These are phyloP conservation scores for Sarcodon aspratus DNA, from an alignment of 768 basidiomycete genomes.

Conservation along the genomic window DNA sequence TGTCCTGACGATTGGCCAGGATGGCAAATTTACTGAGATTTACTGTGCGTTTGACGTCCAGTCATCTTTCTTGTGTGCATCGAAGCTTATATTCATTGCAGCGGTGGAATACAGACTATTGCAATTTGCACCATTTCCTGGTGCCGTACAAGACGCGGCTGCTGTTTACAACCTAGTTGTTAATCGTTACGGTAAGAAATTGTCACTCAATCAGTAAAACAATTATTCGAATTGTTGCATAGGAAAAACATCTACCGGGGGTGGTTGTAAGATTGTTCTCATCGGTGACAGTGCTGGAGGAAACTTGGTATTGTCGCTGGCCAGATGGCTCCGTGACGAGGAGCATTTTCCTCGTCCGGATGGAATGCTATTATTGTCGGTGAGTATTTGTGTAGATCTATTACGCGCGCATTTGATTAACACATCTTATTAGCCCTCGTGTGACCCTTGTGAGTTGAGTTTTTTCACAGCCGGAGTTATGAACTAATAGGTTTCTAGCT, in stretches of 20 bases:
- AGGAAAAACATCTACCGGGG: background rate
- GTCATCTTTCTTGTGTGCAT: background rate
- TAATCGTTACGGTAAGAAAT: conserved; percentile 13
- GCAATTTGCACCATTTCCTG: conserved; percentile 43
- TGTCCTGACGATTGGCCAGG: conserved; percentile 4
- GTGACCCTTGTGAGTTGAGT: conserved; percentile 19
- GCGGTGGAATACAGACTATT: conserved; percentile 41
- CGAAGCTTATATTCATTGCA: conserved; percentile 1
- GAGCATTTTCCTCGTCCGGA: conserved; percentile 30
- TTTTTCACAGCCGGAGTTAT: conserved; percentile 3
- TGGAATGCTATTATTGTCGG: conserved; percentile 35
- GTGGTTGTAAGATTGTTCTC: conserved; percentile 26
- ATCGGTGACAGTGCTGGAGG: conserved; percentile 48
- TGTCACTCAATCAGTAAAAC: conserved; percentile 8
- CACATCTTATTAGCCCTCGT: conserved; percentile 13
- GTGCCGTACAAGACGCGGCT: conserved; percentile 39
- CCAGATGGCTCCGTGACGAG: conserved; percentile 44
- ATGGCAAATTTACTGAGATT: conserved; percentile 23
- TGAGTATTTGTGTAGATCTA: conserved; percentile 9
- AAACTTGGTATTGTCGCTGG: conserved; percentile 37
- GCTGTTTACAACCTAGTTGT: conserved; percentile 39
- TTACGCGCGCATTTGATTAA: background rate
- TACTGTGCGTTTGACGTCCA: conserved; percentile 10
- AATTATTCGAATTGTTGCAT: background rate
- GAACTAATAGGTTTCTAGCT: conserved; percentile 15